Evolutionary conservation across 2,329 filamentous ascomycete genomes (phyloP).

Genomic region (Pseudogymnoascus sp.): DNA sequence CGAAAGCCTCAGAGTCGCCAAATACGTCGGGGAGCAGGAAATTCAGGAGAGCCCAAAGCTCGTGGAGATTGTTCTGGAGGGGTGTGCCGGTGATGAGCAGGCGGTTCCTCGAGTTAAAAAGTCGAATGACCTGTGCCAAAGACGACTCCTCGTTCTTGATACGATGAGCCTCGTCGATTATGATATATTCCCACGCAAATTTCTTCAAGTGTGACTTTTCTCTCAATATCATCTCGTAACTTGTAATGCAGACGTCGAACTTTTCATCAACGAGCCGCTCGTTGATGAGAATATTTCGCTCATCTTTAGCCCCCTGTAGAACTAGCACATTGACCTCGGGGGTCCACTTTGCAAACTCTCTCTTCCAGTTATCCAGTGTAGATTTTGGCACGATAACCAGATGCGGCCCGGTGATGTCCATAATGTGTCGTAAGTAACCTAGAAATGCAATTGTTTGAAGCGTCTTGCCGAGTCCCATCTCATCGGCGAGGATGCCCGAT

Average conservation of each 20-base stretch:
- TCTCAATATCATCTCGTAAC: constrained; percentile 96
- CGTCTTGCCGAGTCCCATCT: constrained; percentile 98
- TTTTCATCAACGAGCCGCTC: constrained; percentile 87
- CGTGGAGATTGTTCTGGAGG: constrained; percentile 94
- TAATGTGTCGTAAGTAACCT: constrained; percentile 85
- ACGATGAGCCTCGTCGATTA: constrained; percentile 94
- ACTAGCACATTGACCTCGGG: constrained; percentile 92
- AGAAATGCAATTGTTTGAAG: constrained; percentile 95
- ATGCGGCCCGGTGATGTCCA: constrained; percentile 83
- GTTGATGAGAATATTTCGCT: constrained; percentile 78
- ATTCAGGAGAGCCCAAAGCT: constrained; percentile 94
- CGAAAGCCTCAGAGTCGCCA: constrained; percentile 90
- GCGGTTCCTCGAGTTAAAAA: constrained; percentile 92
- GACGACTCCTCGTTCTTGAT: constrained; percentile 99
- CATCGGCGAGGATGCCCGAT: constrained; percentile 91
- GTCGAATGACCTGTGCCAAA: constrained; percentile 86
- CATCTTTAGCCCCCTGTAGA: constrained; percentile 89
- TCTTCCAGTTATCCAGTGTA: constrained; percentile 95
- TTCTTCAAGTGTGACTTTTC: constrained; percentile 94
- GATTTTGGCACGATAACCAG: constrained; percentile 91
- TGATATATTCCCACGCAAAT: constrained; percentile 99
- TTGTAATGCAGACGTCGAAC: constrained; percentile 96
- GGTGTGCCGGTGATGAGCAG: constrained; percentile 94
- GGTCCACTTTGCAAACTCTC: constrained; percentile 89
- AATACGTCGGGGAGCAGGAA: constrained; percentile 98